Conservation (phyloP, 352 stramenopile genomes). For the Globisporangium heterothallicum region DNA sequence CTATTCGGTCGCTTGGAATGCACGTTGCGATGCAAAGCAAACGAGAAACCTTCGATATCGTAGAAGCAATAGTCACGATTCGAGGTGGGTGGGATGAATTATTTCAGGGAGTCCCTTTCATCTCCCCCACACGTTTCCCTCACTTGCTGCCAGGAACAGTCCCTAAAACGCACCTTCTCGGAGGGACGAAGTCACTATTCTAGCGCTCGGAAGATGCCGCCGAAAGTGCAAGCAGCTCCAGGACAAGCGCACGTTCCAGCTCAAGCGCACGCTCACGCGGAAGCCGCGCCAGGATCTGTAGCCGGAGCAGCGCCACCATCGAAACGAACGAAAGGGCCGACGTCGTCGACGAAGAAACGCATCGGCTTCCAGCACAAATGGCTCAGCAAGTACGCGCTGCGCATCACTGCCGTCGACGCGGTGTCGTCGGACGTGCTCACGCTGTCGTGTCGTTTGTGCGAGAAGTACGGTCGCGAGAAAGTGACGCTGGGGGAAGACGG, state of each 20-base stretch:
- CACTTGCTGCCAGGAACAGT: not conserved
- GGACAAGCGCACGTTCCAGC: too few species aligned
- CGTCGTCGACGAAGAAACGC: conserved; percentile 7
- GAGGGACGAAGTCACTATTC: too few species aligned
- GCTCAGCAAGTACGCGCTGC: conserved; percentile 15
- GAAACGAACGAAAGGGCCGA: not conserved
- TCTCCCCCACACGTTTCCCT: not conserved
- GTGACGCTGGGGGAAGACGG: not conserved
- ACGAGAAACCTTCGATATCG: too few species aligned
- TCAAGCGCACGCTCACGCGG: too few species aligned
- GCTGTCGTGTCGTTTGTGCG: conserved; percentile 14
- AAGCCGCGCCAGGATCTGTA: too few species aligned
- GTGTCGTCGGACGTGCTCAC: conserved; percentile 11
- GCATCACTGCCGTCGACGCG: conserved; percentile 11
- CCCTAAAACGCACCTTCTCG: too few species aligned
- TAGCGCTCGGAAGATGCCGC: not conserved
- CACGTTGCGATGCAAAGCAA: too few species aligned
- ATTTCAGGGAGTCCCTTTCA: not conserved
- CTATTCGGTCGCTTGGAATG: too few species aligned
- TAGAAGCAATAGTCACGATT: not conserved
- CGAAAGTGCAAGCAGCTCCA: too few species aligned
- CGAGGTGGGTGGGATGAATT: not conserved
- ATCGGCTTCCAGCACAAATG: conserved; percentile 13
- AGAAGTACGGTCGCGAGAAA: conserved; percentile 16
- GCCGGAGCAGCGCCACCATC: not conserved